Conservation (phyloP, 768 basidiomycete species). For the Amanita pseudoporphyria region DNA sequence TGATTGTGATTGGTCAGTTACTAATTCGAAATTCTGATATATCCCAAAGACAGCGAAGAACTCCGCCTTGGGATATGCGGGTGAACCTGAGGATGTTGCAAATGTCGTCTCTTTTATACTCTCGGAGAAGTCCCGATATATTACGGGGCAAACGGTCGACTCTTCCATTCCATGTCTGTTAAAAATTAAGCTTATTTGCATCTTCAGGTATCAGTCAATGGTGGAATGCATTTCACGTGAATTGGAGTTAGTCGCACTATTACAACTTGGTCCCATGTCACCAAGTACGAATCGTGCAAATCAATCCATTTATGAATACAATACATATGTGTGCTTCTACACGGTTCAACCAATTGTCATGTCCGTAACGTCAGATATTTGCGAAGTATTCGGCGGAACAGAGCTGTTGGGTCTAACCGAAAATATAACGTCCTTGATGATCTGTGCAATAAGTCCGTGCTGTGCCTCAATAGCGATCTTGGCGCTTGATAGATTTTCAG, state of each 20-base stretch:
- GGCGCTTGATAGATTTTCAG: slow-evolving; percentile 37
- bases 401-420: slow-evolving; percentile 40
- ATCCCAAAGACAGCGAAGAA: background rate
- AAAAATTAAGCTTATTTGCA: no score
- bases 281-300: background rate
- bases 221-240: no score
- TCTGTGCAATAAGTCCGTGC: slow-evolving; percentile 88
- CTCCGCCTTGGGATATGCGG: no score
- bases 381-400: slow-evolving; percentile 12
- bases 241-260: no score
- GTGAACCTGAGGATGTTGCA: no score
- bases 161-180: no score
- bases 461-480: slow-evolving; percentile 89
- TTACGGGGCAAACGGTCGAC: no score
- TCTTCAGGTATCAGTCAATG: no score
- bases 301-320: background rate
- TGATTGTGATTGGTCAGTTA: no score
- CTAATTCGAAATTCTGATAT: no score
- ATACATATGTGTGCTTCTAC: background rate
- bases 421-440: slow-evolving; percentile 90
- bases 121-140: no score
- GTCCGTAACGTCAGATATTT: slow-evolving; percentile 30
- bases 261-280: background rate
- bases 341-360: slow-evolving; percentile 36
- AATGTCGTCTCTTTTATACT: no score